Conservation (phyloP, 805 yeast genomes). For the Wickerhamiella dianesei region DNA sequence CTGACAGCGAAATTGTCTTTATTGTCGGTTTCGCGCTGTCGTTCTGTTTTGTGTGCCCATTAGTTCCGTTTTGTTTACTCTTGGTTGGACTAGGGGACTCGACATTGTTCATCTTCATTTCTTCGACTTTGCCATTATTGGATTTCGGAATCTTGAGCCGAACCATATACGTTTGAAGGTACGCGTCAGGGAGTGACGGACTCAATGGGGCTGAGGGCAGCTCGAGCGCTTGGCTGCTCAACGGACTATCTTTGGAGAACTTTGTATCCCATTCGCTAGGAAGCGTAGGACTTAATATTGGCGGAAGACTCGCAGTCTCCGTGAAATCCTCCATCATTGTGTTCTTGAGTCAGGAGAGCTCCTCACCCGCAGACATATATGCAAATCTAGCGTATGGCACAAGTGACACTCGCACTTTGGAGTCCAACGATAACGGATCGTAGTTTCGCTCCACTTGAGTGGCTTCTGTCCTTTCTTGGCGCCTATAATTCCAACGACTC, state of each 20-base stretch:
- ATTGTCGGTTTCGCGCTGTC: neutral
- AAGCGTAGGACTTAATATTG: conserved; percentile 28
- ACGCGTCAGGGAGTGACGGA: conserved; percentile 29
- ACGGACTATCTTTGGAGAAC: neutral
- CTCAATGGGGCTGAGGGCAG: conserved; percentile 26
- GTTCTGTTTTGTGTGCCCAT: too few species aligned
- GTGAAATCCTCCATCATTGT: neutral
- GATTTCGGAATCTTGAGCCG: neutral
- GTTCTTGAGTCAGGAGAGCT: neutral
- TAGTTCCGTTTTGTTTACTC: conserved; percentile 1
- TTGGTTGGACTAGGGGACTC: conserved; percentile 2
- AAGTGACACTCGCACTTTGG: too few species aligned
- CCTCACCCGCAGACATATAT: neutral
- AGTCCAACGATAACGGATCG: too few species aligned
- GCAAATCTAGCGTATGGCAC: too few species aligned
- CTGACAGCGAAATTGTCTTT: neutral
- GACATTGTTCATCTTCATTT: neutral
- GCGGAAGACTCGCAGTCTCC: conserved; percentile 18
- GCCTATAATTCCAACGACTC: too few species aligned
- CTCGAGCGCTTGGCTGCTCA: conserved; percentile 5
- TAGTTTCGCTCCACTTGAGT: too few species aligned
- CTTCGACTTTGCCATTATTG: neutral
- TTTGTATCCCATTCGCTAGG: conserved; percentile 22
- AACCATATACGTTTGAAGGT: conserved; percentile 13
- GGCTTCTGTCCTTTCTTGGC: too few species aligned